Conservation (phyloP, 2,329 filamentous ascomycete species). For the Sporothrix pseudoabietina region DNA sequence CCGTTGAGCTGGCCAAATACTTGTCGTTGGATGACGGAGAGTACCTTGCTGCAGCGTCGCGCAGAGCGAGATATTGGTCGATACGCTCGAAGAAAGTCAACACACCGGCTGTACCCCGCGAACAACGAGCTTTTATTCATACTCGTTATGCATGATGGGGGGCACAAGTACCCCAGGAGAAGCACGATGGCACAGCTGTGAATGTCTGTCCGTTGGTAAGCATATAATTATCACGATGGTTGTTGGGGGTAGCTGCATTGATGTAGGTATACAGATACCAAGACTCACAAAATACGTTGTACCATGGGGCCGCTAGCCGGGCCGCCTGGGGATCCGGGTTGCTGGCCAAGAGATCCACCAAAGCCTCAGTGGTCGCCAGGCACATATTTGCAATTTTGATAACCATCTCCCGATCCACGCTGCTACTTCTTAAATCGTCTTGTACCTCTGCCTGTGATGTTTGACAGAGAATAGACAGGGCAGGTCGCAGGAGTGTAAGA, state of each 20-base stretch:
- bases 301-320: not conserved
- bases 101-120: not conserved
- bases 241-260: not conserved
- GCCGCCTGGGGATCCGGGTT: not conserved
- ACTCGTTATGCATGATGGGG: not conserved
- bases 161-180: not conserved
- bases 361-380: not conserved
- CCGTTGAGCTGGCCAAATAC: not conserved
- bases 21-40: not conserved
- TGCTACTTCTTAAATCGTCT: not conserved
- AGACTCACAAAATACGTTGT: slow-evolving; percentile 14
- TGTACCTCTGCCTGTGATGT: not conserved
- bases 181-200: slow-evolving; percentile 17
- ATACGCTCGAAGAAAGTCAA: not conserved
- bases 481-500: not conserved
- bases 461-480: not conserved
- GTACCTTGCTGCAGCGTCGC: not conserved
- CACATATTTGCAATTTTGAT: not conserved
- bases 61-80: not conserved
- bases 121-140: not conserved
- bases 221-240: not conserved
- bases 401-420: not conserved
- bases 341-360: not conserved
- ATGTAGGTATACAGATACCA: not conserved
- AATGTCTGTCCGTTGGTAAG: not conserved